phyloP scores from a whole-genome alignment of 345 rosid species.

The Hirschfeldia incana region DNA sequence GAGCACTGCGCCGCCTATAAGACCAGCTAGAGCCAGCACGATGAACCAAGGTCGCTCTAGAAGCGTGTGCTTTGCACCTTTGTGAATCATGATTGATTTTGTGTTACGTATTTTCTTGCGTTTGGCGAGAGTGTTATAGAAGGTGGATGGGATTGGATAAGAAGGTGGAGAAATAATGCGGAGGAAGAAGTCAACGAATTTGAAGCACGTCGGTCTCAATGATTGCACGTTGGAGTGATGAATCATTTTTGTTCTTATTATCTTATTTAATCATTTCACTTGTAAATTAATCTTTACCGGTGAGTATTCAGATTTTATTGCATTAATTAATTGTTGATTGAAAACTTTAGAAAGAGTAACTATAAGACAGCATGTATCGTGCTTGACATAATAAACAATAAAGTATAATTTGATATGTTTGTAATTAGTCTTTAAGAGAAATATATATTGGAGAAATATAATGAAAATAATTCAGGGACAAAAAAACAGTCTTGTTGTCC shows the following conservation, averaged over 20 bases:
- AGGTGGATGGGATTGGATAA: conserved; percentile 21
- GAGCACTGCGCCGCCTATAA: conserved; percentile 48
- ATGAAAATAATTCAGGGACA: background rate
- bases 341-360: background rate
- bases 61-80: conserved; percentile 14
- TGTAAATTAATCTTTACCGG: background rate
- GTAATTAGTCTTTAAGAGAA: background rate
- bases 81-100: conserved; percentile 31
- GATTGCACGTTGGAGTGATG: conserved; percentile 26
- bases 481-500: too few species aligned
- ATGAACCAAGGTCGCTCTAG: conserved; percentile 47
- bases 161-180: conserved; percentile 36
- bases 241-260: background rate
- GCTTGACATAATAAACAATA: background rate
- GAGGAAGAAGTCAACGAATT: conserved; percentile 24
- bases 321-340: background rate
- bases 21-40: conserved; percentile 40
- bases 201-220: conserved; percentile 37
- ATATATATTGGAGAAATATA: background rate
- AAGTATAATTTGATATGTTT: background rate
- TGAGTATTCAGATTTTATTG: background rate
- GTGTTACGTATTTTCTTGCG: background rate
- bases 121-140: conserved; percentile 34
- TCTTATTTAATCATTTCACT: background rate
- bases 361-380: background rate